phyloP scores from a whole-genome alignment of 345 rosid genomes.

The Syzygium aqueum region DNA sequence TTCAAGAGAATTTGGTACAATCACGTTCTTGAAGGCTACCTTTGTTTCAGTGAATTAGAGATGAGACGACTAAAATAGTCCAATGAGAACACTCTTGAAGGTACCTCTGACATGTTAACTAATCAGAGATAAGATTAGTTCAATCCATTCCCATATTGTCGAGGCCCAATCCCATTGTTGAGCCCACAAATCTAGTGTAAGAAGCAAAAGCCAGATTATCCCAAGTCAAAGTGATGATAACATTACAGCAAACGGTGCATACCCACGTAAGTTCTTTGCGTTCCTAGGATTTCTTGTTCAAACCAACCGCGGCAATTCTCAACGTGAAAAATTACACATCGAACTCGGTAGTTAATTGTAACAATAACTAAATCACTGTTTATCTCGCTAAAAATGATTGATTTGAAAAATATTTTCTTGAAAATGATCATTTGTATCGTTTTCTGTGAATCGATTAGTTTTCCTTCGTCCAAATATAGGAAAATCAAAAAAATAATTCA shows the following conservation, averaged over 20 bases:
- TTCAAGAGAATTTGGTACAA: background rate
- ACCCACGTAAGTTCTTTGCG: background rate
- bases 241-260: background rate
- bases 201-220: background rate
- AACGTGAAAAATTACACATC: too few relatives aligned
- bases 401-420: too few relatives aligned
- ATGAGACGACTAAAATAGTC: background rate
- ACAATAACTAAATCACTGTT: too few relatives aligned
- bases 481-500: too few relatives aligned
- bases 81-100: background rate
- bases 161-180: background rate
- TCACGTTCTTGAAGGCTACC: background rate
- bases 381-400: too few relatives aligned
- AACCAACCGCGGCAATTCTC: too few relatives aligned
- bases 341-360: background rate
- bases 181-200: background rate
- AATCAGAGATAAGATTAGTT: background rate
- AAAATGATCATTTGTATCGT: too few relatives aligned
- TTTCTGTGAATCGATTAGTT: too few relatives aligned
- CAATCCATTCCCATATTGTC: background rate
- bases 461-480: too few relatives aligned
- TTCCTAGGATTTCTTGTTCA: background rate
- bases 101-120: background rate
- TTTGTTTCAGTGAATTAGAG: background rate
- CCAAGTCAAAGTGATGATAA: background rate